These are phyloP conservation scores for Didymellaceae sp. DNA, from an alignment of 2,329 filamentous ascomycete genomes.

Conservation along the genomic window DNA sequence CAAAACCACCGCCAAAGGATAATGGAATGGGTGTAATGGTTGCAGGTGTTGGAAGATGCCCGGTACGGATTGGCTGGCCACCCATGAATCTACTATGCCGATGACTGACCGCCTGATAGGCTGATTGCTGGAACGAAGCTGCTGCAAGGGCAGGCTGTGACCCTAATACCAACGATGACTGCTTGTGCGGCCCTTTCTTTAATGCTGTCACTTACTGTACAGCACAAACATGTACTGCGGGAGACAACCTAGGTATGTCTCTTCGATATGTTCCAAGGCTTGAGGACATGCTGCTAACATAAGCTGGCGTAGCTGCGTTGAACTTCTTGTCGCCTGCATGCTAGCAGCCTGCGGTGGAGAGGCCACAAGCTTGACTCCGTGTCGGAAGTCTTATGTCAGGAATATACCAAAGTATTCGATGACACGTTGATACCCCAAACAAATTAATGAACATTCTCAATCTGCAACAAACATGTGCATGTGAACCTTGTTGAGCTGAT, in stretches of 20 bases:
- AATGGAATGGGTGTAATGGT: constrained; percentile 19
- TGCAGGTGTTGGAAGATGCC: constrained; percentile 31
- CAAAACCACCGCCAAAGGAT: not conserved
- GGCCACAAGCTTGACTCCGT: not conserved
- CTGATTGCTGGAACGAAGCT: constrained; percentile 44
- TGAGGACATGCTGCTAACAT: constrained; percentile 4
- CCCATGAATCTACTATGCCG: no score
- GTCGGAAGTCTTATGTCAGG: not conserved
- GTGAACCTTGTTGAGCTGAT: not conserved
- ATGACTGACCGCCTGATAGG: constrained; percentile 24
- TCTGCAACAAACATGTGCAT: not conserved
- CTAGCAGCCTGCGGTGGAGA: not conserved
- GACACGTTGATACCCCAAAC: constrained; percentile 14
- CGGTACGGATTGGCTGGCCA: constrained; percentile 33
- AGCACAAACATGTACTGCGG: constrained; percentile 34
- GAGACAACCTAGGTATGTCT: constrained; percentile 44
- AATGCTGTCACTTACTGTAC: constrained; percentile 40
- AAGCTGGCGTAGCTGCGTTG: constrained; percentile 8
- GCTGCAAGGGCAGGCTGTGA: constrained; percentile 37
- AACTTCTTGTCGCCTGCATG: constrained; percentile 18
- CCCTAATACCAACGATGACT: constrained; percentile 39
- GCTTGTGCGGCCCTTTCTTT: constrained; percentile 44
- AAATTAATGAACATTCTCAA: constrained; percentile 7
- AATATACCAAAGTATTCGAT: not conserved
- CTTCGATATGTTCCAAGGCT: not conserved